These are phyloP conservation scores for Saitozyma sp. DNA, from an alignment of 768 basidiomycete genomes.

Conservation along the genomic window DNA sequence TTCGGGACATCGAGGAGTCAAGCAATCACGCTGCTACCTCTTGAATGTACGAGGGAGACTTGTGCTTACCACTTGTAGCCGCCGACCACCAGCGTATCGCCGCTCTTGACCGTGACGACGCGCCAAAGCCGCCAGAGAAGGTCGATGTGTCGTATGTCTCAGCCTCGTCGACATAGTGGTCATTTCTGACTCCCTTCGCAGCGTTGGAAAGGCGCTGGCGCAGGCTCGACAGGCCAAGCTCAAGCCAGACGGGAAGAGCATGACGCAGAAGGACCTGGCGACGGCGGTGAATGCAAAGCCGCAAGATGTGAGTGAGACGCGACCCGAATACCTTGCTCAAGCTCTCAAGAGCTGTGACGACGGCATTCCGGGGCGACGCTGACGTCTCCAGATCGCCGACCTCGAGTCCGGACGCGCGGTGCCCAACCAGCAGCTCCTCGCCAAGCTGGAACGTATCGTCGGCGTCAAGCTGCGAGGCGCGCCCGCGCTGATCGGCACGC, in stretches of 20 bases:
- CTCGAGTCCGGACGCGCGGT: slow-evolving; percentile 86
- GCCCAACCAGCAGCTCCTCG: slow-evolving; percentile 80
- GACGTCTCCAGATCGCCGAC: slow-evolving; percentile 56
- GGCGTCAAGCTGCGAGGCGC: slow-evolving; percentile 86
- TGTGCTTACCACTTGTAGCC: slow-evolving; percentile 56
- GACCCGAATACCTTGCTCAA: neutral
- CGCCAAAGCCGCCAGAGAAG: slow-evolving; percentile 88
- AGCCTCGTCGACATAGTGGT: slow-evolving; percentile 60
- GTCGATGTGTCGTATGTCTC: slow-evolving; percentile 54
- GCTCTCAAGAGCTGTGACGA: too few relatives aligned
- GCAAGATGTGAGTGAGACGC: slow-evolving; percentile 36
- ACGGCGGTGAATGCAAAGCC: slow-evolving; percentile 93
- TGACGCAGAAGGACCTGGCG: slow-evolving; percentile 90
- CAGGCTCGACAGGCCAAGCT: slow-evolving; percentile 73
- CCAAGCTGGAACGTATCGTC: slow-evolving; percentile 81
- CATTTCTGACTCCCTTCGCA: slow-evolving; percentile 5
- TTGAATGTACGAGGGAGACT: neutral
- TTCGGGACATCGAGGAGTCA: neutral
- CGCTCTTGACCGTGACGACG: slow-evolving; percentile 91
- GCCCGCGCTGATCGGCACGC: slow-evolving; percentile 47
- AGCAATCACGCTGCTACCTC: neutral
- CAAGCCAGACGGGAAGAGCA: slow-evolving; percentile 52
- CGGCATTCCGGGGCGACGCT: neutral
- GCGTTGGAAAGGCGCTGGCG: slow-evolving; percentile 69
- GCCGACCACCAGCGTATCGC: slow-evolving; percentile 92